These are phyloP conservation scores for Ampelocalamus luodianensis DNA, from an alignment of 176 grass and related monocot genomes.

Conservation along the genomic window DNA sequence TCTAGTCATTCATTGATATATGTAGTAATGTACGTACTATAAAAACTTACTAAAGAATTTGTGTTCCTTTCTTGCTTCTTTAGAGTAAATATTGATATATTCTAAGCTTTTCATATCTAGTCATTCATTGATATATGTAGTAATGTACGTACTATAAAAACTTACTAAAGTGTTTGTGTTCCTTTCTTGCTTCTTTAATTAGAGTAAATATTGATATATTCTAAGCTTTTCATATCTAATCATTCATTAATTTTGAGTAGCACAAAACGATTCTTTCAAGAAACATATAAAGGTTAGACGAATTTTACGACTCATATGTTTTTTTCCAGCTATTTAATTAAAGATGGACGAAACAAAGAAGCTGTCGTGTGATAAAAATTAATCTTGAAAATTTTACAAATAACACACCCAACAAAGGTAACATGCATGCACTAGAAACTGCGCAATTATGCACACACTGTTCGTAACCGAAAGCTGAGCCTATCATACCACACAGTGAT, in stretches of 20 bases:
- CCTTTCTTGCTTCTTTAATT: neutral
- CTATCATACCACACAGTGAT: slow-evolving; percentile 7
- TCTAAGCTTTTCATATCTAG: neutral
- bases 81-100: neutral
- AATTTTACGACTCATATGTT: neutral
- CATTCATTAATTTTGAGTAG: neutral
- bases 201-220: neutral
- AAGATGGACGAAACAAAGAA: neutral
- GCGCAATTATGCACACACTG: slow-evolving; percentile 12
- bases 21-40: neutral
- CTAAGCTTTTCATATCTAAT: neutral
- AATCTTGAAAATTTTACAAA: neutral
- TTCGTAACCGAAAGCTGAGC: slow-evolving; percentile 27
- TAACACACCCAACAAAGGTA: neutral
- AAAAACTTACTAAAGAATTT: neutral
- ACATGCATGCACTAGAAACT: neutral
- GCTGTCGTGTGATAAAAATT: neutral
- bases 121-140: no score
- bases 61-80: neutral
- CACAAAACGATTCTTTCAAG: neutral
- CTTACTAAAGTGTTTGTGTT: neutral
- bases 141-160: no score
- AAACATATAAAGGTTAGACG: neutral
- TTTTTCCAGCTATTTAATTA: neutral
- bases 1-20: no score